Evolutionary conservation across 78 protist species (phyloP).

Genomic region (Polysphondylium violaceum): DNA sequence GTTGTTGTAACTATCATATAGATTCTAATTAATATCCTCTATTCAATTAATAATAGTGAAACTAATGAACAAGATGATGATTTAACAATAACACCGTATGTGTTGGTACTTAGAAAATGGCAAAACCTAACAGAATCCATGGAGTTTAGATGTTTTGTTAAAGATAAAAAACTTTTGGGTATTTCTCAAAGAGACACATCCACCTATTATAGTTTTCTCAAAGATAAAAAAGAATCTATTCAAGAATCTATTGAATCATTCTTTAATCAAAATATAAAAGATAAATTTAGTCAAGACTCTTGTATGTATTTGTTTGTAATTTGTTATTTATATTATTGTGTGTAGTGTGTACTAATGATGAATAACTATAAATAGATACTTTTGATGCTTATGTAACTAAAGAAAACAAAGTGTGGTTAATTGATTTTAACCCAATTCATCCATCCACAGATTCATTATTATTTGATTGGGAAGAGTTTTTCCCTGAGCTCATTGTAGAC

Average conservation of each 20-base stretch:
- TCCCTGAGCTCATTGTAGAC: slow-evolving; percentile 17
- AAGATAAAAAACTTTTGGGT: slow-evolving; percentile 47
- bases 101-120: slow-evolving; percentile 72
- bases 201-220: slow-evolving; percentile 33
- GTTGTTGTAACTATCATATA: background rate
- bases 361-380: background rate
- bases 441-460: slow-evolving; percentile 63
- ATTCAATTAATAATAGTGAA: background rate
- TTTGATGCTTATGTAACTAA: slow-evolving; percentile 51
- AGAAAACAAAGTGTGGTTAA: slow-evolving; percentile 3
- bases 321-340: background rate
- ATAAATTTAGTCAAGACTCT: slow-evolving; percentile 12
- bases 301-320: slow-evolving; percentile 21
- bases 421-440: slow-evolving; percentile 73
- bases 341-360: background rate
- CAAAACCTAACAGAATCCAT: slow-evolving; percentile 26
- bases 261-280: background rate
- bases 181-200: slow-evolving; percentile 75
- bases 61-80: slow-evolving; percentile 3
- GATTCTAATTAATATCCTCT: background rate
- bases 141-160: slow-evolving; percentile 85
- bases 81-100: slow-evolving; percentile 32
- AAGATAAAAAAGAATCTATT: slow-evolving; percentile 32
- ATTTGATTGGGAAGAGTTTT: slow-evolving; percentile 65
- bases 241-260: slow-evolving; percentile 5